Evolutionary conservation across 2,329 filamentous ascomycete genomes (phyloP), one percentile per base, ranked within the genome.

Genomic region (Cordyceps tenuipes): DNA sequence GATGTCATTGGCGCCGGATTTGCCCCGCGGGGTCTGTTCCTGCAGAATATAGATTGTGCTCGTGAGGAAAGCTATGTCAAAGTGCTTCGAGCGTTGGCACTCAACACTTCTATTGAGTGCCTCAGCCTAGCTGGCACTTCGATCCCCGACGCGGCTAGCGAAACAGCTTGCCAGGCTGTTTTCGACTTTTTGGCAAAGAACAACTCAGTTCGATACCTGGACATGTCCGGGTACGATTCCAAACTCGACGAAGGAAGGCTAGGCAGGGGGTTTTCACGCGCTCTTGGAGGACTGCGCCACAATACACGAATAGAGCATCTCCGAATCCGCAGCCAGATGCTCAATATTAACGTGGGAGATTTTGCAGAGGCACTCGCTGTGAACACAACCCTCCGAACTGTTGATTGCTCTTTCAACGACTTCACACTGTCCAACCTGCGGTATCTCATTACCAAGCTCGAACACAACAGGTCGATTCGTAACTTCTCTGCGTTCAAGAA

Each of bases 21-120:
- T 62, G 78, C 79, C 1, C 80, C 80, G 0, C 77, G 73, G 62
- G 77, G 75, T 26, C 69, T 84, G 23, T 78, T 79, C 63, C 69
- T 83, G 62, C 78, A 82, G 63, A 83, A 84, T 80, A 72, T 83
- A n/a, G 80, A 83, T 62, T 83, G 84, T 64, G 71, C 73, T 21
- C 69, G 77, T 44, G 81, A 83, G 66, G 67, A 68, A 10, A 81
- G 76, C 65, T 84, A 81, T 64, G 74, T 81, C 59, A 75, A 75
- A 57, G 73, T 84, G 5, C 68, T 84, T 62, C 71, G 69, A 17
- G 79, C 81, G 2, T 69, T 84, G 54, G 75, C 80, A 0, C 66
- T 73, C n/a, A 82, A 80, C 62, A 75, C 70, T 13, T 76, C 77
- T 5, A 78, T 84, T 49, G 70, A 77, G 46, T 78, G 79, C 49